Conservation (phyloP, 441 rosid genomes). For the Pelargonium myrrhifolium region DNA sequence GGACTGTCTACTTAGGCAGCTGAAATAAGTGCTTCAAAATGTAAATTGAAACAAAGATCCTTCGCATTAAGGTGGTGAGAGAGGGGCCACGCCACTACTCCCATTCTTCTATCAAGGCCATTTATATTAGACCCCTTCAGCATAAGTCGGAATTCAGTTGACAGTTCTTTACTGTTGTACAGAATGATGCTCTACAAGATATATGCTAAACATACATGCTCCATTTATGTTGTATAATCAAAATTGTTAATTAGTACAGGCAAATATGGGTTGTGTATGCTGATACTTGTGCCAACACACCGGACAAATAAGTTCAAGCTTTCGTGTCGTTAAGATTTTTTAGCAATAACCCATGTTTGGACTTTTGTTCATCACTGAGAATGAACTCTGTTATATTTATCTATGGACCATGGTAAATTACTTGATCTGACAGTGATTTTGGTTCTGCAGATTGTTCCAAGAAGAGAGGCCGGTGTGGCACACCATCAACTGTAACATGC, state of each 20-base stretch:
- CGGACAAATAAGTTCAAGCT: neutral
- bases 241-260: neutral
- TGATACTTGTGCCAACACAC: neutral
- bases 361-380: neutral
- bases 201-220: neutral
- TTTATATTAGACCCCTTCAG: no score
- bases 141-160: neutral
- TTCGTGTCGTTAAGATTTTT: neutral
- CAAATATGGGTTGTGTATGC: neutral
- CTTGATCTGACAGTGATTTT: conserved; percentile 11
- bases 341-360: neutral
- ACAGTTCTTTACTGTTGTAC: neutral
- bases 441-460: conserved; percentile 59
- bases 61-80: neutral
- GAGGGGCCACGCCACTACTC: neutral
- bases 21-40: neutral
- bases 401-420: neutral
- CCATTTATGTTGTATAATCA: neutral
- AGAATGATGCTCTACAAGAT: neutral
- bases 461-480: conserved; percentile 86
- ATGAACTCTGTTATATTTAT: neutral
- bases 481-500: conserved; percentile 68
- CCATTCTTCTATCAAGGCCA: no score
- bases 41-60: neutral
- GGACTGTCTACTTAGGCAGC: neutral